phyloP scores from a whole-genome alignment of 2,329 filamentous ascomycete species.

The Xylaria sp. region DNA sequence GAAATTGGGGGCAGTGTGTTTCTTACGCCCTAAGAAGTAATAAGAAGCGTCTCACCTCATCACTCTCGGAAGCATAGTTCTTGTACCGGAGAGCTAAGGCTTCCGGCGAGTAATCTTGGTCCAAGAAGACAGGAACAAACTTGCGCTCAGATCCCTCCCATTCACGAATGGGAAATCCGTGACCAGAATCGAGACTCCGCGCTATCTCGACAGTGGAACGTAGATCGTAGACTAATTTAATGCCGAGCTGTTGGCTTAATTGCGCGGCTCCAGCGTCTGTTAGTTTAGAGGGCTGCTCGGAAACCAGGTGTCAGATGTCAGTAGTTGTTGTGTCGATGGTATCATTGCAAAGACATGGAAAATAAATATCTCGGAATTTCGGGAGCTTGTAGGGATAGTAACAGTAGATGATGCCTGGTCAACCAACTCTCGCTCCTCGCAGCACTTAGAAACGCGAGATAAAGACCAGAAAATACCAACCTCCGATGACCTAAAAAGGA shows the following conservation, averaged over 20 bases:
- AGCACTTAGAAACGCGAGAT: not conserved
- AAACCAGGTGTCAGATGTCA: slow-evolving; percentile 11
- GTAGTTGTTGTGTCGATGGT: not conserved
- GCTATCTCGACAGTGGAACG: slow-evolving; percentile 63
- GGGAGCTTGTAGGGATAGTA: not conserved
- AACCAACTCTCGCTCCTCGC: not conserved
- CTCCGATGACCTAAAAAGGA: slow-evolving; percentile 76
- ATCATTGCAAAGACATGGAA: not conserved
- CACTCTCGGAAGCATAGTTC: slow-evolving; percentile 59
- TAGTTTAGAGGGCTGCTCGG: slow-evolving; percentile 60
- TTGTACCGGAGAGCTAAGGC: slow-evolving; percentile 65
- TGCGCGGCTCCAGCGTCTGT: slow-evolving; percentile 62
- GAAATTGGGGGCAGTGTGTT: not conserved
- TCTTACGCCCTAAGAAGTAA: not conserved
- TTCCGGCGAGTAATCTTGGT: slow-evolving; percentile 66
- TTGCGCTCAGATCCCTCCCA: slow-evolving; percentile 64
- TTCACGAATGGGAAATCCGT: slow-evolving; percentile 53
- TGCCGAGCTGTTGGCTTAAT: slow-evolving; percentile 63
- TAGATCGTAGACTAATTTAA: slow-evolving; percentile 58
- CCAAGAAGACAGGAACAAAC: slow-evolving; percentile 70
- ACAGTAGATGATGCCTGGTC: not conserved
- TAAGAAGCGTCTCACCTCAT: slow-evolving; percentile 38
- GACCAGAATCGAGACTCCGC: slow-evolving; percentile 48
- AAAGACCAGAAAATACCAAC: slow-evolving; percentile 18
- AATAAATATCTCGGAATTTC: not conserved